These are phyloP conservation scores for Coemansia sp. DNA, from an alignment of 192 early-diverging fungal genomes.

Conservation along the genomic window DNA sequence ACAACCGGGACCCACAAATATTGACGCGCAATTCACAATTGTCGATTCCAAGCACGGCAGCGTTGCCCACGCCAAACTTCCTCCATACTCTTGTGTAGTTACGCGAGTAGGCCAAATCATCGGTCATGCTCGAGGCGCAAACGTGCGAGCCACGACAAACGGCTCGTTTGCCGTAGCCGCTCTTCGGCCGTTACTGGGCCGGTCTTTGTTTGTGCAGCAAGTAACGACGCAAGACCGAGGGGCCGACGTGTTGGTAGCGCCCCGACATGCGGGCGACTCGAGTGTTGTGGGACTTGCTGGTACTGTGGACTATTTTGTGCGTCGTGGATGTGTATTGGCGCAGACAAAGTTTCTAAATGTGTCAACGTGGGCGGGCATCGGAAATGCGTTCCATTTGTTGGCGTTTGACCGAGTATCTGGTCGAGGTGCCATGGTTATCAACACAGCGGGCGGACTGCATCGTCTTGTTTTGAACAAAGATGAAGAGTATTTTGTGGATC, in stretches of 20 bases:
- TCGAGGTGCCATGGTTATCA: constrained; percentile 67
- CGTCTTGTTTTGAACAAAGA: constrained; percentile 63
- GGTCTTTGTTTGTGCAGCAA: constrained; percentile 32
- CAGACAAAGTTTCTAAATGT: constrained; percentile 35
- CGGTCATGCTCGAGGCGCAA: constrained; percentile 17
- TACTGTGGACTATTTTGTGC: constrained; percentile 60
- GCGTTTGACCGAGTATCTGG: constrained; percentile 65
- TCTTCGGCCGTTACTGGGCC: constrained; percentile 36
- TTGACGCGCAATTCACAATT: constrained; percentile 37
- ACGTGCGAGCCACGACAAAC: constrained; percentile 9
- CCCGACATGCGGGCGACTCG: constrained; percentile 63
- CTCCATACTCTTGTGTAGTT: constrained; percentile 41
- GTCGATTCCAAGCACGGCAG: constrained; percentile 27
- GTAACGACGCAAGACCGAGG: constrained; percentile 56
- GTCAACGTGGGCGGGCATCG: constrained; percentile 41
- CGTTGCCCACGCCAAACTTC: constrained; percentile 31
- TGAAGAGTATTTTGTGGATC: constrained; percentile 75
- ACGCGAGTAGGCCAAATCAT: constrained; percentile 32
- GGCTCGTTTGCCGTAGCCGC: constrained; percentile 29
- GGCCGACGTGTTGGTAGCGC: constrained; percentile 70
- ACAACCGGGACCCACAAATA: constrained; percentile 18
- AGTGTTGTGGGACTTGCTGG: constrained; percentile 61
- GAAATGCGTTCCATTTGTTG: constrained; percentile 54
- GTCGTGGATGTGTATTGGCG: constrained; percentile 64
- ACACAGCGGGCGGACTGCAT: constrained; percentile 66